Percentiles rank a stretch among this genome's conserved stretches.
Evolutionary conservation across 179 eudicot species (phyloP).

Genomic region (Actinidia arguta): DNA sequence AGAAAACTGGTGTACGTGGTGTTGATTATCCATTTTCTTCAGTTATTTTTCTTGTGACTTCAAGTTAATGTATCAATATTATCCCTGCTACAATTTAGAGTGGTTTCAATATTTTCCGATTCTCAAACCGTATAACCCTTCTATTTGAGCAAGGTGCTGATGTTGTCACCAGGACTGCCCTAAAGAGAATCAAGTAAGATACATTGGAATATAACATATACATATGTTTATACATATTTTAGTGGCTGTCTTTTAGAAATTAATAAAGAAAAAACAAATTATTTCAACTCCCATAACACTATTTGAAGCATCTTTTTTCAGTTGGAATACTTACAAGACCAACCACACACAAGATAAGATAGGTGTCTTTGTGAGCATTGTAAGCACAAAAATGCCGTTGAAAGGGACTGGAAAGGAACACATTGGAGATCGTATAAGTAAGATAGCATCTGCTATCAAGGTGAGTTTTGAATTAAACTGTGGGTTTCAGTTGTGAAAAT

Average conservation of each 20-base stretch:
- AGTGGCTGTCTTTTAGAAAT: neutral
- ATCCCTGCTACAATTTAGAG: slow-evolving; percentile 43
- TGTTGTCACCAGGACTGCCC: slow-evolving; percentile 95
- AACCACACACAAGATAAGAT: slow-evolving; percentile 94
- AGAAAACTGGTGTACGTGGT: neutral
- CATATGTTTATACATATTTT: slow-evolving; percentile 17
- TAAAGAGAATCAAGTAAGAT: slow-evolving; percentile 91
- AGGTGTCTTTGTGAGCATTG: slow-evolving; percentile 98
- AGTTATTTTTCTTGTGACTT: neutral
- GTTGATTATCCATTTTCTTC: neutral
- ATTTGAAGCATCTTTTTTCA: slow-evolving; percentile 43
- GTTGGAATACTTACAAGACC: slow-evolving; percentile 95
- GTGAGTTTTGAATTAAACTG: slow-evolving; percentile 33
- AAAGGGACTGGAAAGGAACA: slow-evolving; percentile 99
- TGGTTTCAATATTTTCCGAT: slow-evolving; percentile 95
- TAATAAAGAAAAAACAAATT: neutral
- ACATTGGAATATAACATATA: neutral
- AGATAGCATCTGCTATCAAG: slow-evolving; percentile 95
- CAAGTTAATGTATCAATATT: slow-evolving; percentile 13
- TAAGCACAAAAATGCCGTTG: slow-evolving; percentile 97
- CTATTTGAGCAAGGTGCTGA: slow-evolving; percentile 99
- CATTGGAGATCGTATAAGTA: slow-evolving; percentile 97
- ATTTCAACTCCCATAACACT: slow-evolving; percentile 26
- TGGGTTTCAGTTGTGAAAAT: neutral
- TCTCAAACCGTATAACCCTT: slow-evolving; percentile 98